Evolutionary conservation across 2,329 filamentous ascomycete species (phyloP).

Genomic region (Pseudogymnoascus sp.): DNA sequence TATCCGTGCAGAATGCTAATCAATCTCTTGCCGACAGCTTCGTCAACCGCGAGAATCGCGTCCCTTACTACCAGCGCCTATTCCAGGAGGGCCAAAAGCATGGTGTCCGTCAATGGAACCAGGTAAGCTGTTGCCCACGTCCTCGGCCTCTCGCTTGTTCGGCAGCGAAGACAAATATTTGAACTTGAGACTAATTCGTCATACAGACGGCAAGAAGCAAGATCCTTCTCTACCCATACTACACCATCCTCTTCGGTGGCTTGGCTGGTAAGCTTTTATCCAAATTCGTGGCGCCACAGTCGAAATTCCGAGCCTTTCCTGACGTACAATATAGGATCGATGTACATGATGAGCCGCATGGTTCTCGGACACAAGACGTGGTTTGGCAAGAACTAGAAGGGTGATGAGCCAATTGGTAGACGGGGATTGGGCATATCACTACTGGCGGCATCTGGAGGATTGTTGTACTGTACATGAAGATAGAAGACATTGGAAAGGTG

Average conservation of each 20-base stretch:
- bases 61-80: conserved; percentile 63
- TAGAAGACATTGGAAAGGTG: conserved; percentile 17
- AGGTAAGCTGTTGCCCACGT: conserved; percentile 47
- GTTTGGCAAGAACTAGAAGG: conserved; percentile 48
- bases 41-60: conserved; percentile 66
- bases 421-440: not conserved
- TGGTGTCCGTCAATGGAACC: conserved; percentile 65
- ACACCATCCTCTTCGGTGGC: conserved; percentile 52
- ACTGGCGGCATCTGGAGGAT: not conserved
- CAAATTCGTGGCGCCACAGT: not conserved
- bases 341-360: conserved; percentile 69
- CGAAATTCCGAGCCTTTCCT: not conserved
- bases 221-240: conserved; percentile 59
- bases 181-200: conserved; percentile 10
- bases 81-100: conserved; percentile 66
- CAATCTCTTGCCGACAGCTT: conserved; percentile 29
- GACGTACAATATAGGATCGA: conserved; percentile 29
- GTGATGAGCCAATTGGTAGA: not conserved
- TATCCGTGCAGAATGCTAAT: conserved; percentile 19
- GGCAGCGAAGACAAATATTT: conserved; percentile 10
- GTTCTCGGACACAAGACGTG: conserved; percentile 71
- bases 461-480: conserved; percentile 13
- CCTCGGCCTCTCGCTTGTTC: not conserved
- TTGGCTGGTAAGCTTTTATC: conserved; percentile 46
- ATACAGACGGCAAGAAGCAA: conserved; percentile 55